Evolutionary conservation across 1,284 basidiomycete genomes (phyloP), one percentile per base, ranked within the genome.

Genomic region (Pseudozyma tsukubaensis): DNA sequence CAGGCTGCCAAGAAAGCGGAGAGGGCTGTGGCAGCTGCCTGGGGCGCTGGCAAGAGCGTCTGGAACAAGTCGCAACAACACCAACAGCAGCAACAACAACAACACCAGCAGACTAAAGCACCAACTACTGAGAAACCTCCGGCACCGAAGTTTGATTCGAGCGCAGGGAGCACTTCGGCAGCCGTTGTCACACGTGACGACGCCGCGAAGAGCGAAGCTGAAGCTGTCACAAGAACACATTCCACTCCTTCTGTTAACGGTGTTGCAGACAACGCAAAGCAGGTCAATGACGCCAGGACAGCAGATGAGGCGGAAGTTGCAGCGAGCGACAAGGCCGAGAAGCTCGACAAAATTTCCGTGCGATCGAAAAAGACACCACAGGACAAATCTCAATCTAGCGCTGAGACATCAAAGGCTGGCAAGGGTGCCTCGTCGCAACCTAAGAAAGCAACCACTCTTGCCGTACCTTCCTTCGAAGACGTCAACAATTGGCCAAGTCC

Each of bases 11-110:
- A 75, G 43, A 68, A 75, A 35, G 72, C 72, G n/a, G 72, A 75
- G 45, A 56, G 68, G 16, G 72, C 72, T 16, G 72, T 75, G 1
- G 70, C 73, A 1, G 65, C 68, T 13, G 69, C 73, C 13, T 72
- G 73, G 69, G 69, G 73, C n/a, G 73, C 65, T 19, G 73, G 68
- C 1, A 76, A 72, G 55, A 72, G 48, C 48, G 73, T 62, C 16
- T 74, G 71, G 72, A 61, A 59, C 40, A 69, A 70, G 57, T 47
- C 58, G 21, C 66, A 62, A 49, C 70, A 64, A 48, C 63, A 58
- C 13, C 24, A 50, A 29, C 62, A 34, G 29, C 65, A 56, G 47
- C 65, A 59, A 43, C 61, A 50, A 13, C 19, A 47, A 29, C 61
- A 61, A 35, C 51, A 53, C 13, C 66, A 50, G 43, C 44, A 29